Evolutionary conservation across 2,329 filamentous ascomycete genomes (phyloP), one percentile per base, ranked within the genome.

Genomic region (Ambrosiella beaveri): DNA sequence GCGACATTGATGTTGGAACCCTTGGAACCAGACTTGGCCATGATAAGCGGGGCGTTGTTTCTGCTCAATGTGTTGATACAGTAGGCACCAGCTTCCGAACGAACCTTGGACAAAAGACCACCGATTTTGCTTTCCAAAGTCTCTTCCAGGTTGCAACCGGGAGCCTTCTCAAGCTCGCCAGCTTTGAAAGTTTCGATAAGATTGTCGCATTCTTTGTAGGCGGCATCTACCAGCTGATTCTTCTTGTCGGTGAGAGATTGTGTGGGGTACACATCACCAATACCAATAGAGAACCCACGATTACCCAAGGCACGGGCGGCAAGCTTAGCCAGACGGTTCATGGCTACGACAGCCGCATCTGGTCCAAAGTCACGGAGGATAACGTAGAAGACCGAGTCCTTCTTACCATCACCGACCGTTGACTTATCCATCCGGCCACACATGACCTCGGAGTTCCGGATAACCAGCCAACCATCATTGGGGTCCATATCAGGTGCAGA

Each of bases 371-470:
- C 93, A 74, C 93, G 81, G 64, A 97, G 80, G 67, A 98, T 91
- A 59, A 97, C 86, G 66, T 96, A 98, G 67, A 97, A 98, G 17
- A 98, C 84, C 0, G 90, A 96, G 68, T 95, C 91, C 68, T 98
- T 98, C 74, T 97, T 97, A 65, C 93, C 93, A 5, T 88, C 83
- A 64, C 93, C 93, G n/a, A 98, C 88, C 0, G 90, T 97, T 1
- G 88, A 86, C 71, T 98, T 98, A 74, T 98, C 93, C 89, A 97
- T 96, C 61, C 85, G 80, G 61, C 93, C 93, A 66, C 91, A 97
- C 87, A 98, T 95, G 62, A 97, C 83, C 68, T 96, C 90, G 0
- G 91, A 97, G 67, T 98, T 97, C 59, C 91, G 86, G 62, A 98
- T 85, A 12, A 95, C 88, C 8, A 98, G 75, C 79, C 88, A 97